phyloP scores from a whole-genome alignment of 345 rosid species.

The Anastatica hierochuntica region DNA sequence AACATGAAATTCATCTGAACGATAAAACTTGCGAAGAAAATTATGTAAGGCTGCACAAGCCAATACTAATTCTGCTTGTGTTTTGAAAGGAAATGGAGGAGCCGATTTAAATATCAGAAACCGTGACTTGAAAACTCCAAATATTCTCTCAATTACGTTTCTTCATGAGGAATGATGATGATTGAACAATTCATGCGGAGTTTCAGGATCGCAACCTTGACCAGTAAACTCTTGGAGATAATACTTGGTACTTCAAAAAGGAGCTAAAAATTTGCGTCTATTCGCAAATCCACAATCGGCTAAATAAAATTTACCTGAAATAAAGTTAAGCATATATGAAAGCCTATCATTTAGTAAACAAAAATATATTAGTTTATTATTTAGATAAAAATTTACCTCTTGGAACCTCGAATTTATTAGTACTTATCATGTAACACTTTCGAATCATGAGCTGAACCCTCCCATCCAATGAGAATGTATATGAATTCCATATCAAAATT shows the following conservation, averaged over 20 bases:
- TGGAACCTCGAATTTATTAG: not conserved
- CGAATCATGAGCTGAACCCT: not conserved
- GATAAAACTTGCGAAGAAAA: not conserved
- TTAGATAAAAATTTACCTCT: not conserved
- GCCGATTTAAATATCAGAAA: not conserved
- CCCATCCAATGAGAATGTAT: not conserved
- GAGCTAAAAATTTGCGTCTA: not conserved
- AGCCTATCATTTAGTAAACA: too few species aligned
- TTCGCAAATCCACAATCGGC: not conserved
- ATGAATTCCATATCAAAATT: not conserved
- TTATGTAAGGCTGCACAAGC: constrained; percentile 2
- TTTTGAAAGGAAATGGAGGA: not conserved
- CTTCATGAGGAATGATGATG: not conserved
- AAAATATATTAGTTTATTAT: too few species aligned
- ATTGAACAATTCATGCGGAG: not conserved
- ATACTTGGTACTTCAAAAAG: not conserved
- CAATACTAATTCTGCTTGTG: not conserved
- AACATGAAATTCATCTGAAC: not conserved
- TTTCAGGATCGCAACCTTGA: not conserved
- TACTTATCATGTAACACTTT: not conserved
- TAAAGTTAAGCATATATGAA: not conserved
- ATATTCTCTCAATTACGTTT: not conserved
- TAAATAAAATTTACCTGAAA: not conserved
- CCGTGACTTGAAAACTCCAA: not conserved
- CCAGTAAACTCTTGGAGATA: not conserved